Base-by-base conservation (phyloP, 1,284 basidiomycete species). In the Rugiboletus extremiorientalis region DNA sequence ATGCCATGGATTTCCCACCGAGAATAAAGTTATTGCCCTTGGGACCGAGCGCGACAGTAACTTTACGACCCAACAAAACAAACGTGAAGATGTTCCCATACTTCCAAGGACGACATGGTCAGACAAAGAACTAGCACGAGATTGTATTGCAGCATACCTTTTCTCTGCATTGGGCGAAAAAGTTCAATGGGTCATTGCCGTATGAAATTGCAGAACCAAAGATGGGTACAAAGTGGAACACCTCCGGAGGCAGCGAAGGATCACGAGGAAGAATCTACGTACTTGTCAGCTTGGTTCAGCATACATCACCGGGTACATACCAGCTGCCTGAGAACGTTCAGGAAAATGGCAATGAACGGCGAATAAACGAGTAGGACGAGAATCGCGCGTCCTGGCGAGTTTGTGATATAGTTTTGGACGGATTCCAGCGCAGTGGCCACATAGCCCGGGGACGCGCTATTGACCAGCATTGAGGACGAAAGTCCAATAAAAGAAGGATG, bases 21-120 rank as follows among this genome's bases (percentile, higher is more conserved):
- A 99, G 84, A 57, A 98, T 81, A 63, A 98, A 89, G 77, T 98
- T 96, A 74, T 92, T 96, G 28, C 97, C 97, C 73, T 92, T 92
- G 40, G 94, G 82, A 37, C 96, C 93, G 28, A 99, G 82, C 2
- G 94, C 90, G 54, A 96, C 96, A 1, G 96, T 98, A 63, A 98
- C 85, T 54, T 85, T 86, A 58, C 94, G 86, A 44, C 96, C 96
- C 44, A 98, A 78, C 12, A 99, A 79, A 47, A 94, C 79, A 73
- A 96, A 98, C 0, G 96, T 97, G 77, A 98, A 99, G n/a, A 98
- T 87, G 58, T 87, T 76, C 56, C 85, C 88, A 60, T 88, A 83
- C 85, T 88, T 50, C 8, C 18, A 51, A 44, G 16, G 23, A 31
- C 37, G 38, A 38, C 33, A 51, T 20, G 11, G 50, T 65, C 52